Evolutionary conservation across 2,329 filamentous ascomycete genomes (phyloP).

Genomic region (Atkinsonella texensis): DNA sequence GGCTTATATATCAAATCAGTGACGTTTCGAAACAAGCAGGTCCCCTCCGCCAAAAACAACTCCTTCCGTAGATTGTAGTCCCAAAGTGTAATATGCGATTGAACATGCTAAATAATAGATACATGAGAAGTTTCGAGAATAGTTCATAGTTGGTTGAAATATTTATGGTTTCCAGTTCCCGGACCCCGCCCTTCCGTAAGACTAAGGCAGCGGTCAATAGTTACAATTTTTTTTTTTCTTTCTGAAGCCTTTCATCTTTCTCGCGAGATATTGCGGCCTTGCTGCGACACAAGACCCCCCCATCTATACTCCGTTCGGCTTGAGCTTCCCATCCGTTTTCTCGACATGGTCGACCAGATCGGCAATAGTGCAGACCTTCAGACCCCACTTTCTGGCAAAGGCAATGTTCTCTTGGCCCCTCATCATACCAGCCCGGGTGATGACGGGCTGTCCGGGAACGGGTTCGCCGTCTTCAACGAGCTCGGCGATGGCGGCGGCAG

Average conservation of each 20-base stretch:
- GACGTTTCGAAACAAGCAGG: background rate
- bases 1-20: background rate
- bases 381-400: constrained; percentile 78
- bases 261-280: background rate
- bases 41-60: background rate
- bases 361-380: constrained; percentile 93
- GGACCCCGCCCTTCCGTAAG: no score
- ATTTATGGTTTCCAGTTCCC: no score
- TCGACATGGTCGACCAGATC: constrained; percentile 73
- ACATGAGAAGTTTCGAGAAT: background rate
- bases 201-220: no score
- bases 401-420: constrained; percentile 73
- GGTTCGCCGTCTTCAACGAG: constrained; percentile 76
- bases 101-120: background rate
- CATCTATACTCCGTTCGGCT: constrained; percentile 19
- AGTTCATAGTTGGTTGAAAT: background rate
- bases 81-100: background rate
- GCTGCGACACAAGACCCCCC: background rate
- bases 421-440: constrained; percentile 74
- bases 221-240: background rate
- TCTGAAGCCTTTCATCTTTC: background rate
- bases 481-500: constrained; percentile 79
- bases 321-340: constrained; percentile 54
- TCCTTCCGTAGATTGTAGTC: background rate
- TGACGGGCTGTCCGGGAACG: constrained; percentile 54